A percentile compares a stretch with the other conserved stretches of the same genome.
Conservation (phyloP, 2,329 filamentous ascomycete genomes). For the Talaromyces albobiverticillius region DNA sequence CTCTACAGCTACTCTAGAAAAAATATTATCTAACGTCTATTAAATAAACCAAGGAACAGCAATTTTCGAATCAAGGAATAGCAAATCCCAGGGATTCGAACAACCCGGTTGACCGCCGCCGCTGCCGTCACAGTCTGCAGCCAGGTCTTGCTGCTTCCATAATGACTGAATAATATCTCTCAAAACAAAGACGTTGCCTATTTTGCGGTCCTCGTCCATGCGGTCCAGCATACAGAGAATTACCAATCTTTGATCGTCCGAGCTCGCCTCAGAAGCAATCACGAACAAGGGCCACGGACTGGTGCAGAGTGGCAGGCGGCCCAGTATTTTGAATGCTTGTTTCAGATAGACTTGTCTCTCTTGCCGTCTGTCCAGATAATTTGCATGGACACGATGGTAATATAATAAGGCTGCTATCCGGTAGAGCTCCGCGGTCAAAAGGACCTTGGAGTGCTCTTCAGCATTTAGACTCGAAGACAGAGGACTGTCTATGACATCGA, state of each 20-base stretch:
- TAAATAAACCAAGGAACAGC: no score
- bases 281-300: slow-evolving; percentile 12
- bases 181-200: slow-evolving; percentile 10
- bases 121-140: no score
- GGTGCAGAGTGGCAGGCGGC: slow-evolving; percentile 4
- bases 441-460: no score
- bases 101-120: no score
- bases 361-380: background rate
- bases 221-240: slow-evolving; percentile 4
- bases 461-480: no score
- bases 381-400: background rate
- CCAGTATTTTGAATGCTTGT: slow-evolving; percentile 1
- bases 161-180: slow-evolving; percentile 5
- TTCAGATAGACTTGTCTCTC: no score
- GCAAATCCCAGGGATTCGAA: no score
- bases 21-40: no score
- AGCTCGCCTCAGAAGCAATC: slow-evolving; percentile 4
- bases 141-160: slow-evolving; percentile 9
- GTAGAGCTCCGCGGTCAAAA: no score
- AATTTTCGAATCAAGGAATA: no score
- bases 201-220: slow-evolving; percentile 11
- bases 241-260: slow-evolving; percentile 3
- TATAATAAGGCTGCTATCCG: slow-evolving; percentile 6
- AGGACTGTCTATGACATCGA: no score
- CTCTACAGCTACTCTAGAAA: no score